Base-by-base conservation (phyloP, 1,284 basidiomycete species). In the Ustilago cynodontis region DNA sequence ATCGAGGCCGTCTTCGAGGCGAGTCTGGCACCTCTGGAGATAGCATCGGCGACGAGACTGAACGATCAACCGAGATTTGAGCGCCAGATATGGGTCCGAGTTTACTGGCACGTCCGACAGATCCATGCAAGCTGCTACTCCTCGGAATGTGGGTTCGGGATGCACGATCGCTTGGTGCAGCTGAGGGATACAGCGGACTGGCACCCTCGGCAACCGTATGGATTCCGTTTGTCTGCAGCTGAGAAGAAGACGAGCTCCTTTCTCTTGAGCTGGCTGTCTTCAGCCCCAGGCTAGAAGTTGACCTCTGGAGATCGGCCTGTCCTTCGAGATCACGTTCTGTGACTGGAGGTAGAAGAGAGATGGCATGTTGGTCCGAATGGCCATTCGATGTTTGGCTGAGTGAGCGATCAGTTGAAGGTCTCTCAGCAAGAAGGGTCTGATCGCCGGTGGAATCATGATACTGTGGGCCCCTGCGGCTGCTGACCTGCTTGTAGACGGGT, bases 111-210 rank as follows among this genome's bases (percentile, higher is more conserved):
- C 65, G 55, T n/a, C 58, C 43, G 22, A 37, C 35, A 39, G 63
- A 43, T 22, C 56, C 62, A 24, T 59, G 63, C 7, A 77, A 60
- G 33, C 75, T 77, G 57, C 75, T 77, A 49, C 66, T 73, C 14
- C 75, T 55, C 1, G 75, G 59, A 13, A 67, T 66, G 33, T 59
- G 57, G 16, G 39, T 43, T 10, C 43, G 51, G 6, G 53, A 22
- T 5, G 26, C 53, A 5, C 37, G 5, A 9, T 52, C 53, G 18
- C 24, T 8, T 7, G 45, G 13, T n/a, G 51, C n/a, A 2, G 59
- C 1, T 28, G 51, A 22, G 18, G 35, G 37, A 18, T 47, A 31
- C 20, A n/a, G 24, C 14, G 45, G 45, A 18, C 24, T 24, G 6
- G 26, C 47, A 11, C 14, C 13, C 7, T n/a, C 31, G 7, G 24